Percentiles rank a stretch among this genome's conserved stretches.
Evolutionary conservation across 495 filamentous ascomycete genomes (phyloP).

Genomic region (Cryomyces antarcticus): DNA sequence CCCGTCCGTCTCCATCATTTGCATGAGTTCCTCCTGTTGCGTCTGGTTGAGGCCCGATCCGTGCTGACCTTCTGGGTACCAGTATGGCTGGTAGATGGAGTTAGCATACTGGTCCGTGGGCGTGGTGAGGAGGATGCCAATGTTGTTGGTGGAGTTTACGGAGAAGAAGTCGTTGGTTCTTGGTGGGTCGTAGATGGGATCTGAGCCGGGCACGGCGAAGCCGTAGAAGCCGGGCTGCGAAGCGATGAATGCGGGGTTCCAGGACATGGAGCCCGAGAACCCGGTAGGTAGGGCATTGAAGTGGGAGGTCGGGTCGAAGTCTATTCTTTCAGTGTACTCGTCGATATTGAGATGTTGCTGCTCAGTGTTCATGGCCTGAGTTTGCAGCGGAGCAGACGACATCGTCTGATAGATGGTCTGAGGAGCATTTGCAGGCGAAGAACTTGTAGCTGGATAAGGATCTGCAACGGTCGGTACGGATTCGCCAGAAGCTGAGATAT

Average conservation of each 20-base stretch:
- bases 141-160: neutral
- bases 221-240: neutral
- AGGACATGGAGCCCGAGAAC: slow-evolving; percentile 6
- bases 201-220: neutral
- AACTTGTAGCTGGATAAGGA: neutral
- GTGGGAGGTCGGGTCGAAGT: slow-evolving; percentile 13
- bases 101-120: neutral
- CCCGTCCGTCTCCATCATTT: slow-evolving; percentile 17
- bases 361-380: neutral
- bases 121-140: neutral
- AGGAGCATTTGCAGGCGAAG: neutral
- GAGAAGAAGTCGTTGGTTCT: neutral
- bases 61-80: neutral
- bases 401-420: neutral
- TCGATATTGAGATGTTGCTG: slow-evolving; percentile 1
- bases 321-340: slow-evolving; percentile 4
- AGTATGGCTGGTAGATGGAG: neutral
- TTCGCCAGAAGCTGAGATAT: slow-evolving; percentile 1
- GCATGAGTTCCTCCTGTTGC: slow-evolving; percentile 23
- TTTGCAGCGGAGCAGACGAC: neutral
- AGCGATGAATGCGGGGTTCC: slow-evolving; percentile 1
- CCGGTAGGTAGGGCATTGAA: slow-evolving; percentile 14
- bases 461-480: neutral
- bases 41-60: slow-evolving; percentile 13
- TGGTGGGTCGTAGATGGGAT: neutral